A percentile compares a stretch with the other conserved stretches of the same genome.
These are phyloP conservation scores for Penicillium cinerascens DNA, from an alignment of 495 filamentous ascomycete genomes.

Conservation along the genomic window DNA sequence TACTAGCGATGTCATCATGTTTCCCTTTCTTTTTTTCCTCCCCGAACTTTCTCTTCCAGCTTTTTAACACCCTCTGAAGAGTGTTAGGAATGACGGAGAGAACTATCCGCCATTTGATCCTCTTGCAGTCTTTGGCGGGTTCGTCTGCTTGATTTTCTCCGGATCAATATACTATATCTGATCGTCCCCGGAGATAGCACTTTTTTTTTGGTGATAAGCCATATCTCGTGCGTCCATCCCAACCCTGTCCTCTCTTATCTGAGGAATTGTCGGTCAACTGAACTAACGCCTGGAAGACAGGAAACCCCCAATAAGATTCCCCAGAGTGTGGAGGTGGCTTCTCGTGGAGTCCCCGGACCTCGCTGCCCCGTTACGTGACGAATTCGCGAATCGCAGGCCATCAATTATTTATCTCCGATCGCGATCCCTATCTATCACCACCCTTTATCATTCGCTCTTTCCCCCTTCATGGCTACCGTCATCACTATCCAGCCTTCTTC, in stretches of 20 bases:
- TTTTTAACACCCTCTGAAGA: neutral
- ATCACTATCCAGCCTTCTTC: conserved; percentile 46
- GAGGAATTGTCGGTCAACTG: neutral
- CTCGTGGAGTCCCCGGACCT: conserved; percentile 4
- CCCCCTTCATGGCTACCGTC: conserved; percentile 39
- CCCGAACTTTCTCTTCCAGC: neutral
- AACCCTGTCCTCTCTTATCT: neutral
- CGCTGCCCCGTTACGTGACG: conserved; percentile 13
- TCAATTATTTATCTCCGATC: conserved; percentile 10
- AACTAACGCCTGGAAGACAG: neutral
- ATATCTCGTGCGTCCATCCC: neutral
- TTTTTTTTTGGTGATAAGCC: conserved; percentile 15
- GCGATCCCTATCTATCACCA: neutral
- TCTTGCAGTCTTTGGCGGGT: conserved; percentile 27
- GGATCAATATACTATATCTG: neutral
- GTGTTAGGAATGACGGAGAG: conserved; percentile 32
- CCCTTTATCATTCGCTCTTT: neutral
- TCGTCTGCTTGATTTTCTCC: conserved; percentile 9
- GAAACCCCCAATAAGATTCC: neutral
- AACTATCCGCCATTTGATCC: conserved; percentile 29
- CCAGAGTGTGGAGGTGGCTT: conserved; percentile 1
- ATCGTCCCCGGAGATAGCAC: conserved; percentile 18
- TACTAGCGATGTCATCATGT: conserved; percentile 18
- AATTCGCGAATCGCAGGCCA: conserved; percentile 9
- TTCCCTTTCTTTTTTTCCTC: neutral